phyloP scores from a whole-genome alignment of 192 early-diverging fungal species.

The Coemansia sp. region DNA sequence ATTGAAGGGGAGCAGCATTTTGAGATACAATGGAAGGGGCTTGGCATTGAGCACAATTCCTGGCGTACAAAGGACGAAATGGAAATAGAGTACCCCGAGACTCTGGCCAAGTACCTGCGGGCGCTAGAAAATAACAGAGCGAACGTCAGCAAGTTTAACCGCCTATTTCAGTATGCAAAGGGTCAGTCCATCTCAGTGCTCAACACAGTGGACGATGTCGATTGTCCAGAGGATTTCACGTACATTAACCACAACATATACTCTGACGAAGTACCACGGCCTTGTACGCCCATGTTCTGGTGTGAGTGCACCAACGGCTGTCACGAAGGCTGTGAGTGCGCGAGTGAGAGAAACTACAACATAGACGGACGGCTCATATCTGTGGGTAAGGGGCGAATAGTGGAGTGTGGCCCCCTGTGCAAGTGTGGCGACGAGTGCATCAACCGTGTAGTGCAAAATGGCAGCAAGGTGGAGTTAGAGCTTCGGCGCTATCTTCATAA shows the following conservation, averaged over 20 bases:
- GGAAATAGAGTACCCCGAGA: not conserved
- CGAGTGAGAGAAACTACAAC: slow-evolving; percentile 40
- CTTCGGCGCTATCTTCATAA: slow-evolving; percentile 44
- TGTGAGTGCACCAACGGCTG: slow-evolving; percentile 42
- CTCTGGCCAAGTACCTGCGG: slow-evolving; percentile 13
- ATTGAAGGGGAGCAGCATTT: not conserved
- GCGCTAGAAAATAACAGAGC: slow-evolving; percentile 22
- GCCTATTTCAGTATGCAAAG: slow-evolving; percentile 20
- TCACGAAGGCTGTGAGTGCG: slow-evolving; percentile 23
- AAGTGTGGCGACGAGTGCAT: slow-evolving; percentile 34
- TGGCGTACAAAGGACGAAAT: not conserved
- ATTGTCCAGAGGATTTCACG: slow-evolving; percentile 34
- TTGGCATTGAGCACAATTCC: not conserved
- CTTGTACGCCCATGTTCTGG: slow-evolving; percentile 34
- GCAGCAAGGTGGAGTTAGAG: slow-evolving; percentile 32
- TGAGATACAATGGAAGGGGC: not conserved
- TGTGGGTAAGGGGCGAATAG: slow-evolving; percentile 8
- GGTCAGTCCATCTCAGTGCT: slow-evolving; percentile 22
- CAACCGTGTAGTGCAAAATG: slow-evolving; percentile 50
- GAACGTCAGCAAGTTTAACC: slow-evolving; percentile 34
- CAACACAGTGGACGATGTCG: slow-evolving; percentile 45
- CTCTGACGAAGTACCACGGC: slow-evolving; percentile 46
- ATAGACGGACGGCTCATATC: slow-evolving; percentile 27
- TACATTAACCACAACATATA: slow-evolving; percentile 47
- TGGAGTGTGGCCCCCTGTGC: slow-evolving; percentile 52